Base-by-base conservation (phyloP, 75 land plant genomes). In the Sequoiadendron giganteum region DNA sequence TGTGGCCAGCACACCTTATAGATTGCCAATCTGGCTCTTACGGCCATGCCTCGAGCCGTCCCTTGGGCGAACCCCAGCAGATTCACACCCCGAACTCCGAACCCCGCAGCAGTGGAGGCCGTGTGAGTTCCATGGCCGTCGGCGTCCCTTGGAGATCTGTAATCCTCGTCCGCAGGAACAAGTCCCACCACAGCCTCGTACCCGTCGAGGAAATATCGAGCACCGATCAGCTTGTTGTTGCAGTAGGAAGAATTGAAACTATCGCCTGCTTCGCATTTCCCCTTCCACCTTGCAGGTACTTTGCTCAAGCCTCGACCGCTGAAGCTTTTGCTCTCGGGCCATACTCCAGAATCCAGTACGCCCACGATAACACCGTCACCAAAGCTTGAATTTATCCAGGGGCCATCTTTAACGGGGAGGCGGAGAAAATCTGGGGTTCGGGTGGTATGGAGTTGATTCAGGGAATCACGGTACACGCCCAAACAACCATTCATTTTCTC, bases 281-380 rank as follows among this genome's bases (percentile, higher is more conserved):
- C 92, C 40, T 87, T 91, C 92, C 92, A 91, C 28, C 52, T 54
- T 19, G 78, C 25, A 0, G 92, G 92, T 21, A 89, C 14, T 19
- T 18, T 42, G 4, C 68, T n/a, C 8, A 89, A 3, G 61, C 92
- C 86, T 15, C 55, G 28, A 70, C 81, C 92, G 65, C 47, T 48
- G 92, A 91, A 91, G 89, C 92, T 91, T 21, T 89, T 58, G 87
- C 92, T 87, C 87, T 95, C 93, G 2, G 95, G 95, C 96, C 96
- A 95, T 10, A 93, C 11, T 18, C 89, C 88, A 0, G 88, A 85
- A 49, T 87, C 93, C 28, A 95, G 77, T 1, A 93, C 18, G 43
- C 97, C 97, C 47, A 95, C 90, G 43, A 95, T 92, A n/a, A 94
- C 88, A 21, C 89, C 92, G 16, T 86, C 30, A 5, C 93, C 95